Evolutionary conservation across 208 protist genomes (phyloP).

Genomic region (Wallacemonas sp.): DNA sequence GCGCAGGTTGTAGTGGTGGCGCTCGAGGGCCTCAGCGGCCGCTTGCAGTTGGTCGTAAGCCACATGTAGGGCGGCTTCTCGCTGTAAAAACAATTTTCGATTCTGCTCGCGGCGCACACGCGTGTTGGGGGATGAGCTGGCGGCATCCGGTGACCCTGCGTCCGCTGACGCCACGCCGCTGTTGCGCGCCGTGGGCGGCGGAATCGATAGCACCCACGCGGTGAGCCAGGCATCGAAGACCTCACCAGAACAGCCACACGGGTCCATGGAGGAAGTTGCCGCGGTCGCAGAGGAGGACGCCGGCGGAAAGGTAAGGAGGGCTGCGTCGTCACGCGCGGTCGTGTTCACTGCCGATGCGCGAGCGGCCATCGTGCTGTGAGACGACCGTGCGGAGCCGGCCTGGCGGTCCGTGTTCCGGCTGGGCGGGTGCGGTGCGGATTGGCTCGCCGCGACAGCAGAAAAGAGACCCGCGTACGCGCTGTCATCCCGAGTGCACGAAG

Average conservation of each 20-base stretch:
- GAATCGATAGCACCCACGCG: constrained; percentile 40
- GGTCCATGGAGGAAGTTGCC: constrained; percentile 20
- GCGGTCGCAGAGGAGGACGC: neutral
- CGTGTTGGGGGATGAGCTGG: neutral
- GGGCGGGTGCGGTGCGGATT: neutral
- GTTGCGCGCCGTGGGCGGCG: constrained; percentile 18
- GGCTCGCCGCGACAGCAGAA: neutral
- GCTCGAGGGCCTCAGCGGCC: constrained; percentile 32
- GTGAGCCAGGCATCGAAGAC: constrained; percentile 42
- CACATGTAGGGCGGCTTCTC: constrained; percentile 21
- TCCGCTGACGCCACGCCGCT: neutral
- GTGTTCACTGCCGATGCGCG: too few relatives aligned
- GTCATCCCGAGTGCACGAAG: too few relatives aligned
- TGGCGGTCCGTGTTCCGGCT: too few relatives aligned
- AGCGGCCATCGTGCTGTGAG: too few relatives aligned
- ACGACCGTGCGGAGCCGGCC: too few relatives aligned
- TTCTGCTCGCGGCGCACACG: constrained; percentile 13
- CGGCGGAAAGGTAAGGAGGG: constrained; percentile 16
- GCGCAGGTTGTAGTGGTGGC: constrained; percentile 20
- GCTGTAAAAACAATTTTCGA: constrained; percentile 16
- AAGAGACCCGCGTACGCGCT: neutral
- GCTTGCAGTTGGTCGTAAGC: constrained; percentile 37
- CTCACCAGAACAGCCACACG: constrained; percentile 20
- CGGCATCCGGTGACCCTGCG: too few relatives aligned
- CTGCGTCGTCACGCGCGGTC: constrained; percentile 4